phyloP scores from a whole-genome alignment of 805 yeast genomes.

The Lipomyces mesembrius region DNA sequence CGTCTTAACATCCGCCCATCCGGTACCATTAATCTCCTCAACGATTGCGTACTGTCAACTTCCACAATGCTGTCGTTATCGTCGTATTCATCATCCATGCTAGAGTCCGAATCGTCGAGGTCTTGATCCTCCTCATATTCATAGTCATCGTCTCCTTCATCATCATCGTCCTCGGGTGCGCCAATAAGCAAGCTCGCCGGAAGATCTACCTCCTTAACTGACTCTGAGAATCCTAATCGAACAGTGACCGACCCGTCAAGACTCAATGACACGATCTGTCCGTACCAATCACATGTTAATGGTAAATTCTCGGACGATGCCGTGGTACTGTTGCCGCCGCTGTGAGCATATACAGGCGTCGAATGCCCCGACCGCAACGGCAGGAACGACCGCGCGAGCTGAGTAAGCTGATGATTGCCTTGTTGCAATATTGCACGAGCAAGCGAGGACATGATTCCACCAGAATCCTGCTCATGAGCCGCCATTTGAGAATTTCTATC shows the following conservation, averaged over 20 bases:
- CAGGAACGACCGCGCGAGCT: slow-evolving; percentile 33
- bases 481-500: background rate
- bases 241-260: slow-evolving; percentile 33
- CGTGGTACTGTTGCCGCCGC: slow-evolving; percentile 8
- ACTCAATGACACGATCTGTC: slow-evolving; percentile 28
- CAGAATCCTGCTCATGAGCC: slow-evolving; percentile 9
- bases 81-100: slow-evolving; percentile 9
- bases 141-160: slow-evolving; percentile 29
- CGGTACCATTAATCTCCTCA: slow-evolving; percentile 12
- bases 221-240: slow-evolving; percentile 27
- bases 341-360: slow-evolving; percentile 8
- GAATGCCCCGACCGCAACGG: slow-evolving; percentile 26
- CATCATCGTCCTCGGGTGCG: slow-evolving; percentile 29
- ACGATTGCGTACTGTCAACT: background rate
- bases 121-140: slow-evolving; percentile 13
- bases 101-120: slow-evolving; percentile 7
- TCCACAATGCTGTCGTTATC: slow-evolving; percentile 8
- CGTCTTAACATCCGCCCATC: slow-evolving; percentile 1
- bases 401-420: slow-evolving; percentile 35
- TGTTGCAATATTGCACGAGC: slow-evolving; percentile 33
- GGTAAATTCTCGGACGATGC: slow-evolving; percentile 3
- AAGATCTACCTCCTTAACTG: slow-evolving; percentile 18
- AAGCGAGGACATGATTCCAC: slow-evolving; percentile 27
- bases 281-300: slow-evolving; percentile 34
- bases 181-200: slow-evolving; percentile 30